These are phyloP conservation scores for Magnusiomyces sp. DNA, from an alignment of 1,139 yeast genomes.

Conservation along the genomic window DNA sequence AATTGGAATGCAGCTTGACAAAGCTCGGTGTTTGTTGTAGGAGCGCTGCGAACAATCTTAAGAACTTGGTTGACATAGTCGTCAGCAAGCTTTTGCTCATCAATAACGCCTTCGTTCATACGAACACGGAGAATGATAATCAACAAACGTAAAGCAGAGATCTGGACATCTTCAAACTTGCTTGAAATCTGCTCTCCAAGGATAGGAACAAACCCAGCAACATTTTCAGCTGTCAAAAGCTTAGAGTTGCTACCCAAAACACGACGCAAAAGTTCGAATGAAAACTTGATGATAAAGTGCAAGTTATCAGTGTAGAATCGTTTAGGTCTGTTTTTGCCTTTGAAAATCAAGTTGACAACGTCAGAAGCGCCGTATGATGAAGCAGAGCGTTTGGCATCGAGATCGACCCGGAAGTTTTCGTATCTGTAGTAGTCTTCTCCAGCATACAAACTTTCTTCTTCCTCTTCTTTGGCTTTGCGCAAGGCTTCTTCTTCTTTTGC, in stretches of 20 bases:
- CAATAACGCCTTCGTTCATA: conserved; percentile 42
- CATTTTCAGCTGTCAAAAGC: conserved; percentile 50
- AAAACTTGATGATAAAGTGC: conserved; percentile 48
- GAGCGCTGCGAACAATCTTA: conserved; percentile 61
- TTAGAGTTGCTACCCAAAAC: conserved; percentile 50
- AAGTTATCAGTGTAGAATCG: conserved; percentile 34
- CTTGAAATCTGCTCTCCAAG: conserved; percentile 52
- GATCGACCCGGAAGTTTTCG: conserved; percentile 55
- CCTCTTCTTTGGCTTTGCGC: conserved; percentile 24
- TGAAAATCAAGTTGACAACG: too few species aligned
- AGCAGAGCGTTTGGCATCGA: conserved; percentile 26
- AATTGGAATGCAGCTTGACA: conserved; percentile 75
- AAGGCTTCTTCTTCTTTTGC: conserved; percentile 21
- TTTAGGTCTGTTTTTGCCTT: conserved; percentile 1
- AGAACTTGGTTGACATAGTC: conserved; percentile 41
- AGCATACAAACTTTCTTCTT: conserved; percentile 22
- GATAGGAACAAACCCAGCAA: conserved; percentile 69
- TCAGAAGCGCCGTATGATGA: conserved; percentile 40
- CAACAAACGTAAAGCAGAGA: conserved; percentile 59
- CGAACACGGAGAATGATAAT: conserved; percentile 54
- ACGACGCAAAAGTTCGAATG: conserved; percentile 68
- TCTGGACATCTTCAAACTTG: conserved; percentile 66
- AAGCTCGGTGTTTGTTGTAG: conserved; percentile 71
- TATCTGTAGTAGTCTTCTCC: conserved; percentile 17
- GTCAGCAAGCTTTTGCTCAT: conserved; percentile 31